Base-by-base conservation (phyloP, 257 asterid genomes). In the Craterostigma plantagineum region DNA sequence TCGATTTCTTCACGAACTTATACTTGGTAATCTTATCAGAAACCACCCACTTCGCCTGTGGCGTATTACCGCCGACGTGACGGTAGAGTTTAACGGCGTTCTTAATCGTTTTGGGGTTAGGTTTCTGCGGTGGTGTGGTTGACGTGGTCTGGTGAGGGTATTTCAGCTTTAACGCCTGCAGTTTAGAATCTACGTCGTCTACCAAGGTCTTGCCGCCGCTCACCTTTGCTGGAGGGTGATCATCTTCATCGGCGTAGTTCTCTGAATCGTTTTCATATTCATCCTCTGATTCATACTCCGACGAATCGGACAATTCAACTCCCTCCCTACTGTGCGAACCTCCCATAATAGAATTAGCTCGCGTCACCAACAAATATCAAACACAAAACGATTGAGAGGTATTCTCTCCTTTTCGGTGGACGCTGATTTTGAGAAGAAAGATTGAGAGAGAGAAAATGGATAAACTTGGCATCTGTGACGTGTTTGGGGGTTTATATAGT, bases 1-100 rank as follows among this genome's bases (percentile, higher is more conserved):
- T 62, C 61, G 63, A 34, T 42, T 53, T 77, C 59, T 71, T 90
- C 34, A 83, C 68, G 46, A 77, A 75, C 0, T 65, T 68, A 47
- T 70, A 90, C 11, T 18, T 34, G 38, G 65, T 34, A 34, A 79
- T 41, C 65, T 73, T 90, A 43, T 79, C 91, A 1, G 92, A 77
- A 18, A 75, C 64, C 14, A 80, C 47, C 99, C 99, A 83, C 53
- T 83, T 83, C 34, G 94, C 92, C 51, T 67, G 77, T 8, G 99
- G 94, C 33, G 96, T 79, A 64, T 80, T 84, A 15, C 99, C 96
- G 4, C 94, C 96, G 27, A 90, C 59, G 51, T 90, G 92, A 18
- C 77, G 74, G 66, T 77, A 84, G 7, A 90, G 72, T 61, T 83
- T 83, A 5, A 72, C 87, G 6, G 79, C 84, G 15, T 77, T 80